Evolutionary conservation across 2,329 filamentous ascomycete species (phyloP), one percentile per base, ranked within the genome.

Genomic region (Ophiostoma ulmi): DNA sequence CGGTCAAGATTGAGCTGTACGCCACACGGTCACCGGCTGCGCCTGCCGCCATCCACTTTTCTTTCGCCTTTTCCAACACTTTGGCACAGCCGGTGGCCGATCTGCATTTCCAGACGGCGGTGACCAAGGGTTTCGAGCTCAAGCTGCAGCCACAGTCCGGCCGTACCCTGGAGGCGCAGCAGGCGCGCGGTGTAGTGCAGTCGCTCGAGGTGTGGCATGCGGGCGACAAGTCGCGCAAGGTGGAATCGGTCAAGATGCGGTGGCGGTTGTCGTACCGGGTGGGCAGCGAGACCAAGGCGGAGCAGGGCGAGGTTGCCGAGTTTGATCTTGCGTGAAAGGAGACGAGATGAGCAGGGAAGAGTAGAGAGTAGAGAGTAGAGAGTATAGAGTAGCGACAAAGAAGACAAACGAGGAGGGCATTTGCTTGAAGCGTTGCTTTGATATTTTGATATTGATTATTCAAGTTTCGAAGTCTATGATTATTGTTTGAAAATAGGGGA

Each of bases 51-150:
- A 87, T 97, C 64, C 84, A 87, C 39, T 86, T 98, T 66, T 81
- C 88, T 4, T 92, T 93, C 73, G 84, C 86, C n/a, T 97, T 97
- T 78, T 93, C 92, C 22, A 99, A 97, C 78, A 90, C 87, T 72
- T 91, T 89, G 0, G 80, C 86, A 1, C 86, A 91, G 76, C 86
- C 88, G 0, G 85, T 99, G 31, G 86, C 86, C 3, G 91, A 96
- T 74, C 82, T 99, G 39, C 93, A 94, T 72, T 97, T 97, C 77
- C 92, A 97, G 79, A 85, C 97, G 55, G 95, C 95, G 3, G 94
- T 97, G 39, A 95, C 94, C 72, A 98, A 94, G 93, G 90, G 90
- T 73, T 95, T 90, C 78, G 89, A 91, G 72, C 85, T 97, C 31
- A 87, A 91, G 76, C 87, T 98, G 36, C 89, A 92, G 75, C 94